Conservation (phyloP, 2,329 filamentous ascomycete genomes). For the Fusarium hainanense region DNA sequence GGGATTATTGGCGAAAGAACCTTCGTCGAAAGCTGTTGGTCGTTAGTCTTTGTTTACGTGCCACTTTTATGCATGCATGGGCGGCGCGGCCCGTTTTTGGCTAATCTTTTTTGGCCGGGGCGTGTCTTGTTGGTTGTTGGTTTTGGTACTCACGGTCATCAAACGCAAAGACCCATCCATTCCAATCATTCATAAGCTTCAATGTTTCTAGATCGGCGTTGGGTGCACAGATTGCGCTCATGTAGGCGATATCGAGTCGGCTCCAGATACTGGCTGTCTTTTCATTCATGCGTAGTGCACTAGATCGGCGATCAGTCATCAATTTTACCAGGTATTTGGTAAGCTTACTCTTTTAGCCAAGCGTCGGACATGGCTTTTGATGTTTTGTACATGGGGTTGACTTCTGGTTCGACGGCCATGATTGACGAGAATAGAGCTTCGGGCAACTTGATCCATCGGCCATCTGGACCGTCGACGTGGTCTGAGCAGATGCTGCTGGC, state of each 20-base stretch:
- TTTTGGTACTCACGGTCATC: constrained; percentile 18
- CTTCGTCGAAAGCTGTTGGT: constrained; percentile 24
- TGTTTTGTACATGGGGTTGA: constrained; percentile 25
- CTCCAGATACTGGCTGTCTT: constrained; percentile 23
- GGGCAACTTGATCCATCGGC: constrained; percentile 19
- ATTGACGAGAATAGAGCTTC: constrained; percentile 27
- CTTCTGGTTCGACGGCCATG: constrained; percentile 21
- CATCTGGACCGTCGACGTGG: constrained; percentile 4
- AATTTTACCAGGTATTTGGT: background rate
- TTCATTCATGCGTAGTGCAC: constrained; percentile 21
- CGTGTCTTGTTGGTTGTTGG: background rate
- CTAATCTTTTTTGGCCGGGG: background rate
- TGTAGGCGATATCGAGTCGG: constrained; percentile 21
- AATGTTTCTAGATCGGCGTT: constrained; percentile 25
- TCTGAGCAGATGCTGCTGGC: constrained; percentile 1
- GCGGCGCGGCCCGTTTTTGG: constrained; percentile 16
- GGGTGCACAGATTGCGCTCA: constrained; percentile 28
- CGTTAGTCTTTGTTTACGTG: background rate
- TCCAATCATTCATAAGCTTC: constrained; percentile 31
- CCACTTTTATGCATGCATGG: constrained; percentile 11
- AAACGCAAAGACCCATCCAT: constrained; percentile 29
- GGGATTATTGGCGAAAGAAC: constrained; percentile 21
- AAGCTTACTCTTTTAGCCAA: constrained; percentile 24
- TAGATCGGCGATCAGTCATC: constrained; percentile 10
- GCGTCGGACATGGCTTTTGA: constrained; percentile 22